Percentiles rank a stretch among this genome's conserved stretches.
Conservation (phyloP, 1,139 yeast species). For the Saccharomyces hybrid region DNA sequence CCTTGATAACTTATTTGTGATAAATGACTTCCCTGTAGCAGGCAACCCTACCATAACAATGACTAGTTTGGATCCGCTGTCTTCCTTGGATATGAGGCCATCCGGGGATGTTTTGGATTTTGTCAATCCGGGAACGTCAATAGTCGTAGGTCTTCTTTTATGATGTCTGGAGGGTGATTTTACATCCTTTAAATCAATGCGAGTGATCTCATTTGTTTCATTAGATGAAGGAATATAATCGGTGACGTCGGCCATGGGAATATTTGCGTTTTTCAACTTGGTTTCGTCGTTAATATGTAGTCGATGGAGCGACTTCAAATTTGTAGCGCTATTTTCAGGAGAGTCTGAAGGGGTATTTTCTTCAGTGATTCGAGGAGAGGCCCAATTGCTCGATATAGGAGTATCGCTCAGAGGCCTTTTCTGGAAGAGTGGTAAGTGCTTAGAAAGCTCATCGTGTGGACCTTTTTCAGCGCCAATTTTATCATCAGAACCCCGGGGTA, state of each 20-base stretch:
- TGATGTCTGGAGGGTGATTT: constrained; percentile 20
- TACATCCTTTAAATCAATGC: neutral
- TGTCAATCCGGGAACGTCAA: constrained; percentile 90
- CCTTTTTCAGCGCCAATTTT: constrained; percentile 1
- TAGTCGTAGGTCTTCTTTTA: constrained; percentile 56
- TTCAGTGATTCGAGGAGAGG: constrained; percentile 42
- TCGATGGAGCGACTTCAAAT: constrained; percentile 1
- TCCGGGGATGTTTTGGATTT: constrained; percentile 76
- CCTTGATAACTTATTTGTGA: constrained; percentile 80
- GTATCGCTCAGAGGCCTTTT: constrained; percentile 67
- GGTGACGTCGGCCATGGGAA: neutral
- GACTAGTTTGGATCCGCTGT: constrained; percentile 71
- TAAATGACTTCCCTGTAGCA: constrained; percentile 87
- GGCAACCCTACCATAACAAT: constrained; percentile 94
- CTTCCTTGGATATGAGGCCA: constrained; percentile 65
- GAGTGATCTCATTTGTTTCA: neutral
- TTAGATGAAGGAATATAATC: neutral
- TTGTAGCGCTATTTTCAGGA: constrained; percentile 16
- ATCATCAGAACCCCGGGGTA: constrained; percentile 3
- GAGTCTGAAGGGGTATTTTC: constrained; percentile 29
- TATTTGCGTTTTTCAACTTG: neutral
- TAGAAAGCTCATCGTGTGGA: neutral
- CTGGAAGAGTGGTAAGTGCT: constrained; percentile 47
- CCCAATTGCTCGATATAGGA: constrained; percentile 47
- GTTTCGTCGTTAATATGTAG: constrained; percentile 1